Evolutionary conservation across 345 rosid species (phyloP), one percentile per base, ranked within the genome.

Genomic region (Erodium maritimum): DNA sequence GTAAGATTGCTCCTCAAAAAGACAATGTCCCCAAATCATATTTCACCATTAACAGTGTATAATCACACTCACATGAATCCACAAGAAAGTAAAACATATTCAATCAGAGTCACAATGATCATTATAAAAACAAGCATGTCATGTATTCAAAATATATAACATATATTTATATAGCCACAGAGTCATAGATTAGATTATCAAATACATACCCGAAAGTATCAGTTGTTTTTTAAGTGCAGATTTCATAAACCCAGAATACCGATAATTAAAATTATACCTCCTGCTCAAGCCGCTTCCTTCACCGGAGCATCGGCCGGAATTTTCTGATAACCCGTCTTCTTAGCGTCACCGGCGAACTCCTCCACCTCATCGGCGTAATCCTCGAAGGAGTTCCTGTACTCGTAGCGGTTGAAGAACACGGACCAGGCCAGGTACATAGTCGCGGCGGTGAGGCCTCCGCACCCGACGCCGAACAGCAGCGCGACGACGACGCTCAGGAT

Each of bases 401-500:
- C 68, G 10, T 61, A 70, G 18, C 85, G 84, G 54, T 72, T 69
- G 22, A 82, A 64, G 64, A 86, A 80, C 25, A 91, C 71, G 25
- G 83, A 79, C 98, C 98, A 91, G 21, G 77, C 82, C 68, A 91
- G 76, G 73, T 82, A 91, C 89, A 91, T 79, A 54, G 95, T 81
- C 14, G 85, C 87, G 10, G 93, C 96, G 9, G 99, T 86, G 46
- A 93, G 82, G 54, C 96, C 95, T 12, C 99, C 99, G 29, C 96
- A 93, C 2, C 94, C 95, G 57, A 93, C 96, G 2, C 96, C 99
- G 45, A 93, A 86, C 1, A 93, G 75, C 53, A 93, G 78, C 29
- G 91, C 91, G 8, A 85, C 80, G 4, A 93, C 91, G 18, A 93
- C 94, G 70, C 95, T 86, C 13, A 93, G 80, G 50, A 93, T 93